A percentile compares a stretch with the other conserved stretches of the same genome.
Conservation (phyloP, 495 filamentous ascomycete genomes). For the Penicillium fimorum region DNA sequence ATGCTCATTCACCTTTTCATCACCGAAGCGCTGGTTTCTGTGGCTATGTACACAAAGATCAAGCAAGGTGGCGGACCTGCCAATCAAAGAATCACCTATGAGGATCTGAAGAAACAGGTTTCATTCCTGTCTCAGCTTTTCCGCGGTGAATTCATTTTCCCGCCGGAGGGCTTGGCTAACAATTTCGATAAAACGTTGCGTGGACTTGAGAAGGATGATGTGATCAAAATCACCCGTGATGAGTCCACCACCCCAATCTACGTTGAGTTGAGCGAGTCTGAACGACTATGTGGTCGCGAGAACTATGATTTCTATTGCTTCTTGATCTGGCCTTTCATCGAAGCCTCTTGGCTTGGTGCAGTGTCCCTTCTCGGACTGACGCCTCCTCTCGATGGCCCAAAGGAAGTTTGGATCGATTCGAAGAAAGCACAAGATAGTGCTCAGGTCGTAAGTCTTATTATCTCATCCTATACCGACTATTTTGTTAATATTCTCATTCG, state of each 20-base stretch:
- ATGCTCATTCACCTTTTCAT: slow-evolving; percentile 99
- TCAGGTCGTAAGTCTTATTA: slow-evolving; percentile 61
- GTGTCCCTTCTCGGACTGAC: slow-evolving; percentile 83
- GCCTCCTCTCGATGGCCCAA: slow-evolving; percentile 59
- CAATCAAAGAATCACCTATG: slow-evolving; percentile 74
- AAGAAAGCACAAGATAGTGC: slow-evolving; percentile 78
- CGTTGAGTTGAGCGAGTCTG: slow-evolving; percentile 71
- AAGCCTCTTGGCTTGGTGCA: slow-evolving; percentile 85
- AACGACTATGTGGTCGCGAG: slow-evolving; percentile 76
- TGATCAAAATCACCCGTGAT: slow-evolving; percentile 69
- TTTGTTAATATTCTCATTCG: slow-evolving; percentile 21
- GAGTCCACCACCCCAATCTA: slow-evolving; percentile 54
- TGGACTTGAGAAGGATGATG: slow-evolving; percentile 73
- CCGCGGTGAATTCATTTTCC: slow-evolving; percentile 95
- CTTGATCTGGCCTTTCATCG: slow-evolving; percentile 96
- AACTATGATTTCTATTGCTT: slow-evolving; percentile 99
- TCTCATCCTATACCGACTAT: background rate
- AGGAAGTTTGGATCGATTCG: slow-evolving; percentile 73
- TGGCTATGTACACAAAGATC: slow-evolving; percentile 82
- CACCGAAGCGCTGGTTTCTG: slow-evolving; percentile 82
- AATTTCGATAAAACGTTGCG: slow-evolving; percentile 78
- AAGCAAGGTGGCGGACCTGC: slow-evolving; percentile 84
- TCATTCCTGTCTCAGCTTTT: slow-evolving; percentile 89
- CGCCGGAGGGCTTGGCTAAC: slow-evolving; percentile 71
- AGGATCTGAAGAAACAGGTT: slow-evolving; percentile 70